Base-by-base conservation (phyloP, 2,329 filamentous ascomycete genomes). In the Aspergillus tamarii region DNA sequence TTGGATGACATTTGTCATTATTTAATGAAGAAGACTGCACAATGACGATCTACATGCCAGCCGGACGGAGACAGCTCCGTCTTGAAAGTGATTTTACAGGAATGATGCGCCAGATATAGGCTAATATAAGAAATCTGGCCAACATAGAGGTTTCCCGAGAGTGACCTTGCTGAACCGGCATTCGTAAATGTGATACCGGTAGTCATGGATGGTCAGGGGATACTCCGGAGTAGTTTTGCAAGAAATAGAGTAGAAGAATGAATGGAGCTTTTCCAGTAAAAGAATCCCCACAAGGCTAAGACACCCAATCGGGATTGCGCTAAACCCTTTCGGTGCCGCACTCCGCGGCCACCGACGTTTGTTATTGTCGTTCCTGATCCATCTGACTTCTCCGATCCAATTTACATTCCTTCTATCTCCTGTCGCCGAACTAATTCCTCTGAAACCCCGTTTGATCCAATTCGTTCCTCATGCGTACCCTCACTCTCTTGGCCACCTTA, bases 401-500 rank as follows among this genome's bases (percentile, higher is more conserved):
- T 21, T 21, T 21, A 3, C 30, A 30, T 11, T 52, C 28, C 28
- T 21, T 12, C 19, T 28, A 32, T 30, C 23, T 50, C 16, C 26
- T 50, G 46, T 19, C 11, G 7, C n/a, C 52, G 43, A 32, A 50
- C 46, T 4, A 30, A 52, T 12, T n/a, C 41, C 11, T 55, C 70
- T 16, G 45, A 48, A 52, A 43, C 46, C 46, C 30, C 7, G 26
- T 48, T 39, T 36, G 16, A 43, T 41, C 41, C 28, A 50, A 28
- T 34, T 28, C 36, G 39, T 32, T n/a, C 26, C 58, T 69, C 59
- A 64, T 76, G 65, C 73, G 72, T 59, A 68, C 60, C 39, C 66
- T 78, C 58, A 75, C 70, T 60, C 62, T 77, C 67, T 64, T 77
- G 21, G 72, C 77, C 50, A 64, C 75, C 59, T 68, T 78, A 62